Conservation (phyloP, 108 stramenopile species). For the Skeletonema marinoi region DNA sequence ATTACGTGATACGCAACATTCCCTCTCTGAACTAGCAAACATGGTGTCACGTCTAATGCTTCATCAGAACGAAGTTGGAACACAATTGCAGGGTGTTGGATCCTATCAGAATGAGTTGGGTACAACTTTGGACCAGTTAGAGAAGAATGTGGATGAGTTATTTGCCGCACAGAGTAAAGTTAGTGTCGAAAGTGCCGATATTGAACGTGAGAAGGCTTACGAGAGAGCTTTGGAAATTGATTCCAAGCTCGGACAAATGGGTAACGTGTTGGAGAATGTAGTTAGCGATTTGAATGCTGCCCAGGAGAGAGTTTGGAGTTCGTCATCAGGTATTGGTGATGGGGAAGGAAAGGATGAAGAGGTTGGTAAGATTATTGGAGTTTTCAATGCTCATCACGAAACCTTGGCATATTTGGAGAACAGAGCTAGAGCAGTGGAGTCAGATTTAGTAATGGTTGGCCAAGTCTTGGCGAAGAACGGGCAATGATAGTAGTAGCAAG, state of each 20-base stretch:
- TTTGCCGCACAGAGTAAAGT: constrained; percentile 65
- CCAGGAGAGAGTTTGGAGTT: constrained; percentile 51
- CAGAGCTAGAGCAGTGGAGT: constrained; percentile 60
- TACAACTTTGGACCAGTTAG: constrained; percentile 58
- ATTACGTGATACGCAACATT: constrained; percentile 72
- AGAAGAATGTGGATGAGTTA: constrained; percentile 72
- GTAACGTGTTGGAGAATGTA: constrained; percentile 45
- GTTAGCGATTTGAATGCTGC: constrained; percentile 55
- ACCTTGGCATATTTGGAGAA: constrained; percentile 65
- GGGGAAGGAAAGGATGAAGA: constrained; percentile 37
- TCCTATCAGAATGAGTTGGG: constrained; percentile 70
- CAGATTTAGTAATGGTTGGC: constrained; percentile 51
- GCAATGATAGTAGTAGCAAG: not conserved
- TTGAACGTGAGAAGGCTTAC: constrained; percentile 75
- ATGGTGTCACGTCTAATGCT: constrained; percentile 61
- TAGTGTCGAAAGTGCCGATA: constrained; percentile 68
- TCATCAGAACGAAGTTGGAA: constrained; percentile 72
- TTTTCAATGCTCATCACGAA: constrained; percentile 80
- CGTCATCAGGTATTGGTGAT: constrained; percentile 15
- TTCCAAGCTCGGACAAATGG: constrained; percentile 47
- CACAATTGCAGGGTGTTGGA: constrained; percentile 55
- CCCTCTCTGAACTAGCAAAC: constrained; percentile 55
- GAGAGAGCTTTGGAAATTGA: constrained; percentile 59
- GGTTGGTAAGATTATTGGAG: constrained; percentile 52
- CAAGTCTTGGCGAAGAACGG: constrained; percentile 31